These are phyloP conservation scores for Ilex aquifolium DNA, from an alignment of 257 asterid genomes.

Conservation along the genomic window DNA sequence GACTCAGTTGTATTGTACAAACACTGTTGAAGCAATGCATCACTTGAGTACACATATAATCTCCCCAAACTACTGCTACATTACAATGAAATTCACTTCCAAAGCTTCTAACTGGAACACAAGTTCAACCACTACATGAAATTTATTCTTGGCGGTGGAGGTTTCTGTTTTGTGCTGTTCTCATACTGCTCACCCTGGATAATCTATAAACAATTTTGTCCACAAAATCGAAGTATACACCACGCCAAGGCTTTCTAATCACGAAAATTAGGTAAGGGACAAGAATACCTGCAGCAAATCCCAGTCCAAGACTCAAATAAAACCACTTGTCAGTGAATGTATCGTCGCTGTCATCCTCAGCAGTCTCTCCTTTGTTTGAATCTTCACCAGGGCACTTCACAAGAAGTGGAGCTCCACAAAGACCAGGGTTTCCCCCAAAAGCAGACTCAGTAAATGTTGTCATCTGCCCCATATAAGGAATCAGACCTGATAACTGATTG, in stretches of 20 bases:
- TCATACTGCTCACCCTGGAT: background rate
- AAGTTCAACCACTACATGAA: too few relatives aligned
- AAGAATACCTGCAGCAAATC: conserved; percentile 39
- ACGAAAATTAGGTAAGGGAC: conserved; percentile 27
- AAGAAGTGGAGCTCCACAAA: conserved; percentile 43
- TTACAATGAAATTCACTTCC: too few relatives aligned
- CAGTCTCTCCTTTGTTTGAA: conserved; percentile 11
- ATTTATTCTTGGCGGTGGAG: too few relatives aligned
- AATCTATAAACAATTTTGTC: conserved; percentile 21
- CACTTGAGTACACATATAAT: too few relatives aligned
- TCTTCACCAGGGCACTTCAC: conserved; percentile 27
- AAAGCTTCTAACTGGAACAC: too few relatives aligned
- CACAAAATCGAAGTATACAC: conserved; percentile 28
- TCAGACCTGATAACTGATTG: conserved; percentile 40
- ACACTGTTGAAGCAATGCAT: too few relatives aligned
- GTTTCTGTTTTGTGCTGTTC: background rate
- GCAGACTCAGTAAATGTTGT: conserved; percentile 34
- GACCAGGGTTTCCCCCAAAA: conserved; percentile 34
- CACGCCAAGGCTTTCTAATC: conserved; percentile 35
- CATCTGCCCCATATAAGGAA: conserved; percentile 43
- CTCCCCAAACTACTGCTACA: too few relatives aligned
- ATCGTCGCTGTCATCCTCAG: conserved; percentile 7
- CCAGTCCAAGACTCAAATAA: conserved; percentile 44
- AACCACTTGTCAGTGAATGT: conserved; percentile 35
- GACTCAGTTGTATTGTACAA: too few relatives aligned